phyloP scores from a whole-genome alignment of 1,139 yeast genomes.

The Tardiomyces digboiensis region DNA sequence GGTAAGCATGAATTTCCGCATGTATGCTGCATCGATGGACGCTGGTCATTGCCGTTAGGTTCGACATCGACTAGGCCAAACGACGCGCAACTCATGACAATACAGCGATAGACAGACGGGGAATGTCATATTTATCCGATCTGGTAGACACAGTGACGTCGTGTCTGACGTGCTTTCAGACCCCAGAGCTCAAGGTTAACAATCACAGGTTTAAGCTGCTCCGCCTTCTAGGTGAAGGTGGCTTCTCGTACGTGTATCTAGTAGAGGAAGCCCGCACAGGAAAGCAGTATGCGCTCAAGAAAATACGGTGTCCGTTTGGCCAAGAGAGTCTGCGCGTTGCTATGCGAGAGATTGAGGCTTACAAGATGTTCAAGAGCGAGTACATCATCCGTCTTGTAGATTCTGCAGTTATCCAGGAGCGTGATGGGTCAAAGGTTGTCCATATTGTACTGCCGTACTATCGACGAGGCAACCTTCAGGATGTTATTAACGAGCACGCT shows the following conservation, averaged over 20 bases:
- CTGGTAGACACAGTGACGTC: conserved; percentile 16
- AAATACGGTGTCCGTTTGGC: conserved; percentile 84
- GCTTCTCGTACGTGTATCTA: conserved; percentile 80
- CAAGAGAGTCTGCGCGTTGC: conserved; percentile 65
- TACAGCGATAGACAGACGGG: not conserved
- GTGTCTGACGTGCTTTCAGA: conserved; percentile 29
- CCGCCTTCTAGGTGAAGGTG: conserved; percentile 79
- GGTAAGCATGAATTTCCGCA: too few relatives aligned
- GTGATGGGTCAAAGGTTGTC: conserved; percentile 71
- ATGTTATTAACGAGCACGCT: conserved; percentile 54
- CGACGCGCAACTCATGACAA: too few relatives aligned
- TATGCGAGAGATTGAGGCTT: conserved; percentile 65
- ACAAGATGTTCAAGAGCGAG: conserved; percentile 58
- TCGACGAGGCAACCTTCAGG: conserved; percentile 66
- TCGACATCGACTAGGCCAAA: too few relatives aligned
- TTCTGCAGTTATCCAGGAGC: conserved; percentile 59
- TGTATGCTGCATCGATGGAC: too few relatives aligned
- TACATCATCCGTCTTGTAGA: conserved; percentile 63
- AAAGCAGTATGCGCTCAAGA: conserved; percentile 64
- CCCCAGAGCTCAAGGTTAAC: conserved; percentile 28
- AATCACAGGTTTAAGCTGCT: conserved; percentile 36
- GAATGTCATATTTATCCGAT: conserved; percentile 3
- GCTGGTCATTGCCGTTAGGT: too few relatives aligned
- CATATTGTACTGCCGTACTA: conserved; percentile 75
- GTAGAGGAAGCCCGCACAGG: conserved; percentile 44